Base-by-base conservation (phyloP, 495 filamentous ascomycete species). In the Penicillium paxilli region DNA sequence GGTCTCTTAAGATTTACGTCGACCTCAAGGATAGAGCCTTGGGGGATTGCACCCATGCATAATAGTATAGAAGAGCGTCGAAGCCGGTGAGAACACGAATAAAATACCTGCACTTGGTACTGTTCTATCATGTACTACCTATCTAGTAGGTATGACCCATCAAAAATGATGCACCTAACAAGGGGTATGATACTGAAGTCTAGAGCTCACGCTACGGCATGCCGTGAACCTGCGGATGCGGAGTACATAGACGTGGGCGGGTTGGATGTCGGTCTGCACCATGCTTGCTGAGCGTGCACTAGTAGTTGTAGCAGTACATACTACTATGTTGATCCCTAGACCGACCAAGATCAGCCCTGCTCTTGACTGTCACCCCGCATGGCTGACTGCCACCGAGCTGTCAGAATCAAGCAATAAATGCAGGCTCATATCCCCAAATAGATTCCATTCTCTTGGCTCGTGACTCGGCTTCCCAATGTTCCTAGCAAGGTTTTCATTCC, bases 301-400 rank as follows among this genome's bases (percentile, higher is more conserved):
- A n/a, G n/a, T n/a, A n/a, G n/a, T n/a, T n/a, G n/a, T n/a, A n/a
- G n/a, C n/a, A n/a, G n/a, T n/a, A n/a, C n/a, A n/a, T n/a, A 10
- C 28, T 14, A 14, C 30, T 10, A 32, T 32, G 30, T 12, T 38
- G 35, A 16, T 38, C 35, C 17, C n/a, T 42, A 22, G 40, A 42
- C 40, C 40, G 40, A 42, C 40, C 10, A 42, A 42, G 40, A 42
- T 42, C 40, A 42, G 40, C 40, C 8, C 19, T 42, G 40, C n/a
- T 21, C 19, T 23, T 20, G 10, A 14, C n/a, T 42, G 19, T 7
- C 19, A 4, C 20, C 20, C 40, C 40, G 21, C 40, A 42, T 21
- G 33, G 33, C 33, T 37, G 6, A 42, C 21, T 12, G 21, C 17
- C 19, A 23, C 17, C 11, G 16, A 41, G 37, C 3, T 21, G 37